Conservation (phyloP, 176 grass and related monocot species). For the Tillandsia leiboldiana region DNA sequence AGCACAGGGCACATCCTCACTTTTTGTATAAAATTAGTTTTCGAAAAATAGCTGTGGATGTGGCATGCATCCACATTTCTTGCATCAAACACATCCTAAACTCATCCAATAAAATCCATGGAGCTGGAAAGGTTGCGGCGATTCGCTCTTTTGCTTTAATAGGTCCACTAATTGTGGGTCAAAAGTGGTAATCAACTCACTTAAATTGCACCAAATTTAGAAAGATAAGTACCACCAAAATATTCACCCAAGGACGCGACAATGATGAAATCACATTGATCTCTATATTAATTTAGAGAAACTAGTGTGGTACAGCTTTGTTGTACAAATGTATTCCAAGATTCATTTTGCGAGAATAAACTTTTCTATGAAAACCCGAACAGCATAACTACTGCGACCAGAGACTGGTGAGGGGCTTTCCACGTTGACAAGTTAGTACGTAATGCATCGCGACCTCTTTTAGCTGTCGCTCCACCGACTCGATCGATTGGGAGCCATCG, state of each 20-base stretch:
- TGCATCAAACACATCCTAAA: neutral
- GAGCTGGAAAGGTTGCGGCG: neutral
- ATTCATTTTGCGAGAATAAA: no score
- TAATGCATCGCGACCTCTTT: slow-evolving; percentile 42
- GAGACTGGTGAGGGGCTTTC: slow-evolving; percentile 46
- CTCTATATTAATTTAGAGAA: no score
- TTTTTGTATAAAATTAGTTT: neutral
- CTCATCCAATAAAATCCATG: neutral
- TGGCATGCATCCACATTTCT: slow-evolving; percentile 2
- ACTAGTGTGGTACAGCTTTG: no score
- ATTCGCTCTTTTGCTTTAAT: neutral
- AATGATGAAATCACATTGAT: no score
- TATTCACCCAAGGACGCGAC: no score
- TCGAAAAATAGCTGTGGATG: neutral
- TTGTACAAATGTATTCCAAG: no score
- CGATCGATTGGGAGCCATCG: slow-evolving; percentile 61
- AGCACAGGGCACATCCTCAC: neutral
- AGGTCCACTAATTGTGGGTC: neutral
- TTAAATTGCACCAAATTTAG: no score
- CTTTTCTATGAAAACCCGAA: neutral
- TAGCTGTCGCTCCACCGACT: slow-evolving; percentile 54
- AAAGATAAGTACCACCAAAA: no score
- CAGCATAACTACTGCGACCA: slow-evolving; percentile 24
- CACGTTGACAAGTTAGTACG: slow-evolving; percentile 40
- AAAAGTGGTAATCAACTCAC: no score